A percentile compares a stretch with the other conserved stretches of the same genome.
phyloP scores from a whole-genome alignment of 805 yeast species.

The Helenozyma baotianmanensis region DNA sequence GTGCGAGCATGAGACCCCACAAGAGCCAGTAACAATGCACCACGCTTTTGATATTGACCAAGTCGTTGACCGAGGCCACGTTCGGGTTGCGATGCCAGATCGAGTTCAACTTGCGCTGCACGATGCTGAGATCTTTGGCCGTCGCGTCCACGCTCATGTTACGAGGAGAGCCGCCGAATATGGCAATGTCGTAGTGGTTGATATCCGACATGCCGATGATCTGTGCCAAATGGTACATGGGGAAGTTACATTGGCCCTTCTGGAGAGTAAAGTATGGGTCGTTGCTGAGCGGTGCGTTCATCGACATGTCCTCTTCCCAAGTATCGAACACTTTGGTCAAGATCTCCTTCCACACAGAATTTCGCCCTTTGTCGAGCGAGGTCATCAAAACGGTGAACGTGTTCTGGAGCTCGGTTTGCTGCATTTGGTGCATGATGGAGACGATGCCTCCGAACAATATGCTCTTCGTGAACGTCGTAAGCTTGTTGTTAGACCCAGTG shows the following conservation, averaged over 20 bases:
- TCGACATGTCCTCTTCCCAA: constrained; percentile 51
- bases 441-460: constrained; percentile 63
- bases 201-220: constrained; percentile 56
- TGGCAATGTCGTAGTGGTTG: constrained; percentile 73
- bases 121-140: constrained; percentile 29
- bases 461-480: constrained; percentile 56
- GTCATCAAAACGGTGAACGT: constrained; percentile 30
- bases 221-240: constrained; percentile 70
- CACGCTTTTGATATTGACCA: constrained; percentile 31
- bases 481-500: constrained; percentile 5
- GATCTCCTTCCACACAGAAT: constrained; percentile 57
- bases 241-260: constrained; percentile 49
- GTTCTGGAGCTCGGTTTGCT: constrained; percentile 63
- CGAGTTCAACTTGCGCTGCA: constrained; percentile 27
- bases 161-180: constrained; percentile 78
- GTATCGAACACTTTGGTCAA: constrained; percentile 66
- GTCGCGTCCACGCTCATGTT: constrained; percentile 43
- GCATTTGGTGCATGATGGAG: constrained; percentile 67
- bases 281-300: not conserved
- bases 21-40: constrained; percentile 37
- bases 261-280: constrained; percentile 7
- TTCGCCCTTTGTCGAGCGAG: constrained; percentile 21
- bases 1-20: constrained; percentile 35
- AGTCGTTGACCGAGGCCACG: constrained; percentile 18
- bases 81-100: constrained; percentile 23